phyloP scores from a whole-genome alignment of 1,139 yeast species.

The Groenewaldozyma sp. region DNA sequence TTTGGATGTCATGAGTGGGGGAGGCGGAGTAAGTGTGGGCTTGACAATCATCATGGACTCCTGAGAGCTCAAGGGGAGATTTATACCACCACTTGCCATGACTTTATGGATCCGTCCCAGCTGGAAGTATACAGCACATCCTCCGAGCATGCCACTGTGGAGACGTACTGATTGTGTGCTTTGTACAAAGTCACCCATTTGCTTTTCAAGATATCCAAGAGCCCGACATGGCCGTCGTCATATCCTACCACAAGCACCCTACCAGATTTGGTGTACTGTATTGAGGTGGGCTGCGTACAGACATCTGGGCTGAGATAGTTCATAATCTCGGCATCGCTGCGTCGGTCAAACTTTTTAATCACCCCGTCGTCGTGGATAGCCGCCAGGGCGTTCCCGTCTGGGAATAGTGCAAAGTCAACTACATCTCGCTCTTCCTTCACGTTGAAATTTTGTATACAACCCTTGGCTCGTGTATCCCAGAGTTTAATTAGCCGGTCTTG shows the following conservation, averaged over 20 bases:
- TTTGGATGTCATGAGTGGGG: background rate
- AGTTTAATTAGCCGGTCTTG: slow-evolving; percentile 91
- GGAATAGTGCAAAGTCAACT: slow-evolving; percentile 56
- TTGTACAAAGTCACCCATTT: slow-evolving; percentile 53
- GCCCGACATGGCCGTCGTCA: slow-evolving; percentile 62
- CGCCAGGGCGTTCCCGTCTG: slow-evolving; percentile 48
- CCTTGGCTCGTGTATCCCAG: slow-evolving; percentile 86
- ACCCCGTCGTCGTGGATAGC: slow-evolving; percentile 70
- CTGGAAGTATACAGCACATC: slow-evolving; percentile 30
- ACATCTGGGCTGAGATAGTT: background rate
- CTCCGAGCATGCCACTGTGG: slow-evolving; percentile 67
- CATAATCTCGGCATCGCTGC: background rate
- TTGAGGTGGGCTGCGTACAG: slow-evolving; percentile 29
- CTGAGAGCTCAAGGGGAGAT: background rate
- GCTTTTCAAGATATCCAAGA: slow-evolving; percentile 71
- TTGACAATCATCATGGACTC: background rate
- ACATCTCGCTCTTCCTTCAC: slow-evolving; percentile 53
- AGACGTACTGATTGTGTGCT: slow-evolving; percentile 54
- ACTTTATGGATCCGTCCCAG: slow-evolving; percentile 28
- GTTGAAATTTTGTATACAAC: slow-evolving; percentile 52
- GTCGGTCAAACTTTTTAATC: slow-evolving; percentile 54
- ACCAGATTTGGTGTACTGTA: slow-evolving; percentile 72
- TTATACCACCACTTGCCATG: slow-evolving; percentile 14
- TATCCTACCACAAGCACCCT: slow-evolving; percentile 67
- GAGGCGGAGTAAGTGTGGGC: background rate